phyloP scores from a whole-genome alignment of 2,329 filamentous ascomycete species.

The Ophiosphaerella herpotricha region DNA sequence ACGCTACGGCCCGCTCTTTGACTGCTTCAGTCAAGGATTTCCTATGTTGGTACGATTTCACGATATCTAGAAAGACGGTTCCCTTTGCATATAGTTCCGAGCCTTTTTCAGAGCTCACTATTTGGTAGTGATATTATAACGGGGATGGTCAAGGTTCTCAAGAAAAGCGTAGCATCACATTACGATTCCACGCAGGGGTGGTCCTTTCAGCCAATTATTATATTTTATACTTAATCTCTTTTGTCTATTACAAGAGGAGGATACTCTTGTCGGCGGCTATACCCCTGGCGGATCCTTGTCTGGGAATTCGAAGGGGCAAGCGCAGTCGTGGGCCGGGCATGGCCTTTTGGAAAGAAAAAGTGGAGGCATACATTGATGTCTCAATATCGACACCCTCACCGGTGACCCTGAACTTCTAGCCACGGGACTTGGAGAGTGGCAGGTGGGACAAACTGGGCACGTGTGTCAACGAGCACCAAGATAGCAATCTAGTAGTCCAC shows the following conservation, averaged over 20 bases:
- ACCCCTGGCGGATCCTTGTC: conserved; percentile 27
- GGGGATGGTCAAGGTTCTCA: conserved; percentile 11
- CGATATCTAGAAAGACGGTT: conserved; percentile 27
- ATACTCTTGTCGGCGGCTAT: conserved; percentile 42
- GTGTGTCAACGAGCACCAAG: conserved; percentile 7
- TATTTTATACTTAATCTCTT: conserved; percentile 8
- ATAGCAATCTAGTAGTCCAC: neutral
- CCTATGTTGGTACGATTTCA: conserved; percentile 31
- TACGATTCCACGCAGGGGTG: conserved; percentile 30
- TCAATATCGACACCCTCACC: conserved; percentile 27
- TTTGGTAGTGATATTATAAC: conserved; percentile 8
- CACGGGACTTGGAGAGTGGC: conserved; percentile 19
- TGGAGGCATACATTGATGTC: conserved; percentile 17
- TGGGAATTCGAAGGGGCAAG: conserved; percentile 30
- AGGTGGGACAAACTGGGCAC: conserved; percentile 14
- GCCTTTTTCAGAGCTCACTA: conserved; percentile 24
- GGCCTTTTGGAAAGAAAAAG: conserved; percentile 13
- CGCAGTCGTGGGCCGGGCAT: conserved; percentile 32
- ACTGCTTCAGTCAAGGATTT: conserved; percentile 36
- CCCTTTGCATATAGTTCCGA: conserved; percentile 18
- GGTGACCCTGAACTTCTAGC: conserved; percentile 14
- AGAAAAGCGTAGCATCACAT: conserved; percentile 26
- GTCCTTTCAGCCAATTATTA: conserved; percentile 35
- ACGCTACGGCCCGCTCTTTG: conserved; percentile 31
- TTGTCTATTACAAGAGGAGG: conserved; percentile 28